phyloP scores from a whole-genome alignment of 306 rosid genomes.

The Carpinus viminea region DNA sequence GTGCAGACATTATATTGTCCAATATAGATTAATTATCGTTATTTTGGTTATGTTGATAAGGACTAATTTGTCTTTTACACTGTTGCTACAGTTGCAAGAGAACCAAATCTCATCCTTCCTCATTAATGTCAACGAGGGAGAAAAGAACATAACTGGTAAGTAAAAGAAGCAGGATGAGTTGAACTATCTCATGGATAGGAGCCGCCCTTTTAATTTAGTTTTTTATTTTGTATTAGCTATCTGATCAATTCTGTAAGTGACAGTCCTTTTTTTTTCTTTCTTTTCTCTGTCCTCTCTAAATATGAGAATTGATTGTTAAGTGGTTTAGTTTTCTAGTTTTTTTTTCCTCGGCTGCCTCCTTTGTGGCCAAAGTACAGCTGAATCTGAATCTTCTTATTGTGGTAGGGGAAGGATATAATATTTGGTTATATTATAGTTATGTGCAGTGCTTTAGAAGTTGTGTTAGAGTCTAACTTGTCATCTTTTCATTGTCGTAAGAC shows the following conservation, averaged over 20 bases:
- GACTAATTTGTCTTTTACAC: slow-evolving; percentile 2
- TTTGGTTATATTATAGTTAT: neutral
- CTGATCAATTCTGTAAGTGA: neutral
- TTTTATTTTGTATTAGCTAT: neutral
- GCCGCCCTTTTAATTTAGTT: neutral
- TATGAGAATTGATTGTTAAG: neutral
- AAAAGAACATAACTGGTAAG: slow-evolving; percentile 35
- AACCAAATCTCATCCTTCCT: slow-evolving; percentile 40
- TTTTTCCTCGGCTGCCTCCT: neutral
- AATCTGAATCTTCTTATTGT: neutral
- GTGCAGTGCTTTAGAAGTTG: neutral
- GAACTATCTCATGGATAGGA: neutral
- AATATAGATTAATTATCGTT: neutral
- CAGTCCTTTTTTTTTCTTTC: too few species aligned
- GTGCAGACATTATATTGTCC: neutral
- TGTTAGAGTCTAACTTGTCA: neutral
- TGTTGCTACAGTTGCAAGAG: slow-evolving; percentile 44
- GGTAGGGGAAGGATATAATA: neutral
- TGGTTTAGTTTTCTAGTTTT: neutral
- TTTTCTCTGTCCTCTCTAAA: neutral
- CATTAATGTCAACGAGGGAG: slow-evolving; percentile 36
- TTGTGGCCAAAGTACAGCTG: neutral
- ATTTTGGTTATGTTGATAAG: neutral
- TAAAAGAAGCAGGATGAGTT: neutral
- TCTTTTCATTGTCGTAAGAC: neutral